These are phyloP conservation scores for Talinum fruticosum DNA, from an alignment of 148 eudicot genomes.

Conservation along the genomic window DNA sequence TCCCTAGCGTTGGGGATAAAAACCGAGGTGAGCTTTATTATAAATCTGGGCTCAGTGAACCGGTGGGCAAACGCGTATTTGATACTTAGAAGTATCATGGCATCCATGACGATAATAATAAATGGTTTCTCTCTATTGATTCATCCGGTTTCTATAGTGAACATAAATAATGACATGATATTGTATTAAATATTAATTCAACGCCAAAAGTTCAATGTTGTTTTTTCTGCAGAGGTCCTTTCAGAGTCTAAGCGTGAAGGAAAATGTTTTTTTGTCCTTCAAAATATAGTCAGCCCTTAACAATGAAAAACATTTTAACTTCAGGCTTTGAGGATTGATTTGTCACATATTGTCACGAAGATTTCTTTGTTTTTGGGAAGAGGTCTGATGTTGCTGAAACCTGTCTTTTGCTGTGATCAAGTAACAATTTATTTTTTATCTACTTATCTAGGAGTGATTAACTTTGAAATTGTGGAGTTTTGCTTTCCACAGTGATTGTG, in stretches of 20 bases:
- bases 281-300: background rate
- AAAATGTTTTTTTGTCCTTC: background rate
- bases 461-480: background rate
- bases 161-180: background rate
- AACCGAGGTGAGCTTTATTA: slow-evolving; percentile 57
- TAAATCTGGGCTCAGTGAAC: background rate
- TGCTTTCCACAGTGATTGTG: background rate
- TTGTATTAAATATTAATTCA: background rate
- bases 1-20: slow-evolving; percentile 80
- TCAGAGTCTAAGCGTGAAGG: background rate
- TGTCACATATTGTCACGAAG: background rate
- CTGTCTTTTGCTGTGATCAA: background rate
- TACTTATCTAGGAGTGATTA: background rate
- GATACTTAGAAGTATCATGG: background rate
- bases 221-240: background rate
- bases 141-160: background rate
- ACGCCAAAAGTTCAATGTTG: background rate
- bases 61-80: background rate
- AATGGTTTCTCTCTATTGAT: background rate
- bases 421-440: background rate
- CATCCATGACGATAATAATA: background rate
- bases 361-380: background rate
- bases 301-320: background rate
- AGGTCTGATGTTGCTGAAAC: background rate
- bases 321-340: background rate